Percentiles rank a stretch among this genome's conserved stretches.
Conservation (phyloP, 75 land plant species). For the Sequoiadendron giganteum region DNA sequence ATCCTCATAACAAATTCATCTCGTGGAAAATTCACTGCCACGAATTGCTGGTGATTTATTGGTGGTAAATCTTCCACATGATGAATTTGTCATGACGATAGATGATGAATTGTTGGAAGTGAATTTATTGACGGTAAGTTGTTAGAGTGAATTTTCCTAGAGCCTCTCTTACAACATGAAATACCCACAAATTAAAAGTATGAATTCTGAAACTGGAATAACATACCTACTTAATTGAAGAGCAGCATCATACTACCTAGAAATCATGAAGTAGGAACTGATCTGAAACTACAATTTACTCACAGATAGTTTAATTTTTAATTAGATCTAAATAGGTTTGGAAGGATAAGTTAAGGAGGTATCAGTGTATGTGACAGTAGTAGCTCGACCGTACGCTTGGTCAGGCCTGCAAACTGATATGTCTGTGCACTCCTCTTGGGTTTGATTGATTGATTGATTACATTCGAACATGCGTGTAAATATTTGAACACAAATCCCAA, state of each 20-base stretch:
- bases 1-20: no score
- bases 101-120: no score
- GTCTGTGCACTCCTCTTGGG: neutral
- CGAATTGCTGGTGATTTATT: no score
- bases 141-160: no score
- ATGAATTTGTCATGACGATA: no score
- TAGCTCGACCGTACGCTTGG: neutral
- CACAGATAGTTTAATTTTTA: neutral
- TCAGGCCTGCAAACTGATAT: neutral
- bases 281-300: neutral
- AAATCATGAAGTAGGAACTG: no score
- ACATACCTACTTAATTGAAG: no score
- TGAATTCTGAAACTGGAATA: neutral
- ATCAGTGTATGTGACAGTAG: neutral
- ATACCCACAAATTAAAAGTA: neutral
- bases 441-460: neutral
- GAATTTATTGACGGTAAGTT: no score
- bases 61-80: no score
- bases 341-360: neutral
- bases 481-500: neutral
- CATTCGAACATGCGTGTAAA: neutral
- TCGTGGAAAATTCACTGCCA: no score
- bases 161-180: neutral
- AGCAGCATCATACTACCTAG: no score
- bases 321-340: neutral